Evolutionary conservation across 768 basidiomycete species (phyloP).

Genomic region (Lentinula sp.): DNA sequence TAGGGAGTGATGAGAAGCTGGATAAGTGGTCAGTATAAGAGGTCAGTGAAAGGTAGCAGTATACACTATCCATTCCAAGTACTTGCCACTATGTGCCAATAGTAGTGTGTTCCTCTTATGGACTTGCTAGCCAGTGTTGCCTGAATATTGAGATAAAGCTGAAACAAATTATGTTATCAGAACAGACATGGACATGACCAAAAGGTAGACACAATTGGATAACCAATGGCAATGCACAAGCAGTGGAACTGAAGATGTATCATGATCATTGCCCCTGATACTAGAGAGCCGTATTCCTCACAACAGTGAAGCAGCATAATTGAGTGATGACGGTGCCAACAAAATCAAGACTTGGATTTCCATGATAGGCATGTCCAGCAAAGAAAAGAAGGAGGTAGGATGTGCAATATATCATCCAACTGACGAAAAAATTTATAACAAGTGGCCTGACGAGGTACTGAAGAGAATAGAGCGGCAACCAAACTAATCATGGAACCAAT

Average conservation of each 20-base stretch:
- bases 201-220: neutral
- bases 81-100: neutral
- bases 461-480: constrained; percentile 20
- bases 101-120: neutral
- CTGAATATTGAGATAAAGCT: neutral
- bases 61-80: neutral
- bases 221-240: neutral
- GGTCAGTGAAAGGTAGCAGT: neutral
- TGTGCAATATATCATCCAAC: constrained; percentile 28
- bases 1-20: neutral
- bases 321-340: constrained; percentile 24
- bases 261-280: too few species aligned
- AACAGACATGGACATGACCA: neutral
- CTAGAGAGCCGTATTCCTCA: constrained; percentile 10
- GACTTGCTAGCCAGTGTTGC: neutral
- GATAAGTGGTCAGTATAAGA: neutral
- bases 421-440: constrained; percentile 30
- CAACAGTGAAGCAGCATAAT: constrained; percentile 28
- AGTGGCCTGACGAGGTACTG: constrained; percentile 22
- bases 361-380: constrained; percentile 22
- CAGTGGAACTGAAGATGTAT: neutral
- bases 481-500: constrained; percentile 19
- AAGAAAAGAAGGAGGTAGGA: constrained; percentile 27
- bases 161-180: neutral
- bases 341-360: constrained; percentile 18